Conservation (phyloP, 2,329 filamentous ascomycete species). For the Apiospora kogelbergensis region DNA sequence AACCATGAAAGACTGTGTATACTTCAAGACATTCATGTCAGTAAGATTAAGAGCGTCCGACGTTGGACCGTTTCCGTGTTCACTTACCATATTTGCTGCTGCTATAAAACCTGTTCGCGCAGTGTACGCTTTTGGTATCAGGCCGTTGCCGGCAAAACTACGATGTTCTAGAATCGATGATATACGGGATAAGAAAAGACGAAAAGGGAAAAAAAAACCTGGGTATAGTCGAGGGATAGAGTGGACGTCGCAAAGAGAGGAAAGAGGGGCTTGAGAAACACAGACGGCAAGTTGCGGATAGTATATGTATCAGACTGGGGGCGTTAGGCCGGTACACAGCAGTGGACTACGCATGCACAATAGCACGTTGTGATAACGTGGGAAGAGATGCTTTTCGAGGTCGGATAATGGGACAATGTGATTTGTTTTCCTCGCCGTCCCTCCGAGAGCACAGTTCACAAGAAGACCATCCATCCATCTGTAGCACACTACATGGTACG, state of each 20-base stretch:
- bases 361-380: slow-evolving; percentile 29
- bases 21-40: slow-evolving; percentile 19
- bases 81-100: slow-evolving; percentile 21
- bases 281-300: slow-evolving; percentile 26
- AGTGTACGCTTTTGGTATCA: slow-evolving; percentile 22
- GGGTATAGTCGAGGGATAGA: slow-evolving; percentile 27
- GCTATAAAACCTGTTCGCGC: slow-evolving; percentile 15
- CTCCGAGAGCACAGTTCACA: slow-evolving; percentile 12
- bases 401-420: slow-evolving; percentile 26
- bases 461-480: slow-evolving; percentile 12
- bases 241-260: slow-evolving; percentile 32
- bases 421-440: slow-evolving; percentile 28
- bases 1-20: slow-evolving; percentile 21
- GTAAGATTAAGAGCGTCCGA: not conserved
- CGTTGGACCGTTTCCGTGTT: not conserved
- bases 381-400: slow-evolving; percentile 4
- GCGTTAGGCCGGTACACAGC: slow-evolving; percentile 15
- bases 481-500: slow-evolving; percentile 10
- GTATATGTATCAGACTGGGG: slow-evolving; percentile 31
- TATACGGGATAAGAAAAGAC: slow-evolving; percentile 29
- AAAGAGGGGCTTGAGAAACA: slow-evolving; percentile 25
- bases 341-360: slow-evolving; percentile 20
- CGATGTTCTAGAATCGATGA: slow-evolving; percentile 26
- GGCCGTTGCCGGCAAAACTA: slow-evolving; percentile 32
- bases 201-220: slow-evolving; percentile 28